Base-by-base conservation (phyloP, 768 basidiomycete species). In the Lactarius pseudohatsudake region DNA sequence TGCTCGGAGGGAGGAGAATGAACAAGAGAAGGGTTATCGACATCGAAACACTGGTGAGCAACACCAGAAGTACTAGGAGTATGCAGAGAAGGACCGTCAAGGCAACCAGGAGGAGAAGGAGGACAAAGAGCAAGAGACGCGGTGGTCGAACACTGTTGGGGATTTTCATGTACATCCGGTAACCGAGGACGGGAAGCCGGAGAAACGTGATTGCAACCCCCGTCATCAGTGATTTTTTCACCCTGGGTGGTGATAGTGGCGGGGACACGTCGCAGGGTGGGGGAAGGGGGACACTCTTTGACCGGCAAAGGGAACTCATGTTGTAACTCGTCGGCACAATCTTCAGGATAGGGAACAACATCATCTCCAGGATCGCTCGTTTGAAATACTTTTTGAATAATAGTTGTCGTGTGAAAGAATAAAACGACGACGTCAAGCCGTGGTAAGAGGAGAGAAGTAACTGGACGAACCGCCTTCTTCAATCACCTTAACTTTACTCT, bases 291-390 rank as follows among this genome's bases (percentile, higher is more conserved):
- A 34, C 47, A 32, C 38, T 60, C 70, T 54, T 65, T 64, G 64
- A 38, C 68, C 68, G 53, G 63, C 63, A 69, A 60, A 70, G 67
- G 61, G 28, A 61, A 32, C 43, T 47, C 38, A 62, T 53, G 28
- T 28, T 58, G 62, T 32, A 58, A 40, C 56, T 60, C 53, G 56
- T 53, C 22, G 57, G 34, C 41, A 32, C 50, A 47, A 65, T 59
- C 45, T 57, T 58, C 41, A 63, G 47, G 54, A 69, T 59, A 8
- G 47, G 64, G 59, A 71, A 57, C 45, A 58, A 57, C 45, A 53
- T 69, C 70, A 64, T 71, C 70, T 61, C 68, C 61, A 45, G 64
- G 70, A 59, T 70, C 70, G 32, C 69, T 70, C 28, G 64, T 32
- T 57, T 71, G 53, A 50, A 64, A 61, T 1, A 70, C 69, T 70